Evolutionary conservation across 305 asterid species (phyloP).

Genomic region (Fraxinus ornus): DNA sequence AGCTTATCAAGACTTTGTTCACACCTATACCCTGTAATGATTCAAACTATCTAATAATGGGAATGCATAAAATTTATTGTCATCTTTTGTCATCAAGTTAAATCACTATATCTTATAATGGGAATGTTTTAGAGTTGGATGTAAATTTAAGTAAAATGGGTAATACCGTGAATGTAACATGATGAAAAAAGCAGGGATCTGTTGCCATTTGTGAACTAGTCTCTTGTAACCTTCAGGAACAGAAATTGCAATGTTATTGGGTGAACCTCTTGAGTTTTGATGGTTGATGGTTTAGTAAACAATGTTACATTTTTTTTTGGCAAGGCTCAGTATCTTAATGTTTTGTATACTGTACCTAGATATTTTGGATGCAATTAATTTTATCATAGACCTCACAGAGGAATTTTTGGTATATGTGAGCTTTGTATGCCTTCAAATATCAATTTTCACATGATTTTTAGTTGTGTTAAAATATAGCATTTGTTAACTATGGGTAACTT

Average conservation of each 20-base stretch:
- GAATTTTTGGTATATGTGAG: not conserved
- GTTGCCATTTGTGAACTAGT: constrained; percentile 41
- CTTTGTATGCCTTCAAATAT: not conserved
- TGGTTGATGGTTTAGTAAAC: constrained; percentile 49
- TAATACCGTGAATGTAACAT: constrained; percentile 19
- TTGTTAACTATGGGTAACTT: no score
- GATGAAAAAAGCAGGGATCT: constrained; percentile 61
- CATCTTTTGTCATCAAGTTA: no score
- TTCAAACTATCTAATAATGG: no score
- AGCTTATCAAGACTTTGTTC: no score
- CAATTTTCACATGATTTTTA: not conserved
- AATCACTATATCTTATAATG: no score
- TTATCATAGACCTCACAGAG: not conserved
- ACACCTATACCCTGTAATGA: no score
- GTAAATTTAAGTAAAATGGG: not conserved
- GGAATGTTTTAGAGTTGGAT: not conserved
- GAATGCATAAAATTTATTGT: no score
- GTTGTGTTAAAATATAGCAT: not conserved
- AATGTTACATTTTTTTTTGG: constrained; percentile 28
- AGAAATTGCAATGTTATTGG: constrained; percentile 31
- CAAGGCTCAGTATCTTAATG: not conserved
- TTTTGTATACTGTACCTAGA: not conserved
- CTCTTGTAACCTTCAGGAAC: constrained; percentile 64
- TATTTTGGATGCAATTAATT: not conserved
- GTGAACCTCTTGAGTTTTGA: not conserved